These are phyloP conservation scores for Alternaria triticina DNA, from an alignment of 2,329 filamentous ascomycete genomes.

Conservation along the genomic window DNA sequence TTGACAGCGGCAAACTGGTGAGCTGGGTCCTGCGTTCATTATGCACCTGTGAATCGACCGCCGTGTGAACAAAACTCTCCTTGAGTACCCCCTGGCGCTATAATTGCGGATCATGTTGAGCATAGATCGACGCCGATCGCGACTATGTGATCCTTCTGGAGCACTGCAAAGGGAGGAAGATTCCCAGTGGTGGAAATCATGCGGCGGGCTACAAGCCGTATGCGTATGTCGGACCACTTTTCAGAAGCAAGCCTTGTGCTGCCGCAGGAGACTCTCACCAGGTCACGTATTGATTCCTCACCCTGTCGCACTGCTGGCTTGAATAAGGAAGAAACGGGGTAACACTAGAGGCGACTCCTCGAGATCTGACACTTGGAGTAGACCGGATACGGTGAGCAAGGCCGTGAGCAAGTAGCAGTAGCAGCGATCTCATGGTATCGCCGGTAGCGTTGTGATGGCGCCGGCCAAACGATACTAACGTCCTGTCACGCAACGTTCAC, in stretches of 20 bases:
- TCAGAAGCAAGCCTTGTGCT: conserved; percentile 19
- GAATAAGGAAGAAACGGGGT: not conserved
- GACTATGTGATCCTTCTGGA: conserved; percentile 21
- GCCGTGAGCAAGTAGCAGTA: conserved; percentile 5
- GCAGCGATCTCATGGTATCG: conserved; percentile 11
- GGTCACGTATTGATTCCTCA: not conserved
- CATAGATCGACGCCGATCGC: conserved; percentile 35
- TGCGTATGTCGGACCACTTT: conserved; percentile 39
- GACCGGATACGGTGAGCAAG: conserved; percentile 10
- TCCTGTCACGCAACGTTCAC: conserved; percentile 28
- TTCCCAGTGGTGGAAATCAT: conserved; percentile 38
- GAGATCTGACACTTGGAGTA: conserved; percentile 9
- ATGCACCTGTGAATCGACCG: conserved; percentile 24
- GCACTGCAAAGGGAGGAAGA: conserved; percentile 20
- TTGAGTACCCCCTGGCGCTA: conserved; percentile 17
- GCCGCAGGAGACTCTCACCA: conserved; percentile 33
- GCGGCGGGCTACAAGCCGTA: conserved; percentile 33
- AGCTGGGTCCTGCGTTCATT: conserved; percentile 26
- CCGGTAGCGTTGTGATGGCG: conserved; percentile 24
- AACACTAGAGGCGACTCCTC: not conserved
- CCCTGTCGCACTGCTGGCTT: not conserved
- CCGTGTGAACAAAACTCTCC: conserved; percentile 23
- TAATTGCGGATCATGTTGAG: conserved; percentile 25
- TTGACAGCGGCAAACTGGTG: conserved; percentile 18
- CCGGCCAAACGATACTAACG: conserved; percentile 20